These are phyloP conservation scores for Proteromonas lacertae DNA, from an alignment of 352 stramenopile species.

Conservation along the genomic window DNA sequence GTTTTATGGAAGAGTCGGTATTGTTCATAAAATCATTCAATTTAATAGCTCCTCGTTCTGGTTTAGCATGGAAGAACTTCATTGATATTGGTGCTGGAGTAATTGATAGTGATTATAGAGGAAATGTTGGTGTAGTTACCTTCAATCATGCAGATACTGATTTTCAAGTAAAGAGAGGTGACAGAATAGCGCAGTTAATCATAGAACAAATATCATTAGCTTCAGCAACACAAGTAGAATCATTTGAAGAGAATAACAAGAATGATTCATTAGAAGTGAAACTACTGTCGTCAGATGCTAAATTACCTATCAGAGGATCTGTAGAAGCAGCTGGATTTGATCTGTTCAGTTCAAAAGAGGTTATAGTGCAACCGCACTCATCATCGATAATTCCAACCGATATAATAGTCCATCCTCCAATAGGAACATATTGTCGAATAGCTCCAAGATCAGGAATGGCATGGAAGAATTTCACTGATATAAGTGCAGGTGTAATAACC, in stretches of 20 bases:
- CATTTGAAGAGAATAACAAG: too few relatives aligned
- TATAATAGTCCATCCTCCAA: too few relatives aligned
- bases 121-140: slow-evolving; percentile 83
- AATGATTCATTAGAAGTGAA: too few relatives aligned
- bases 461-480: slow-evolving; percentile 87
- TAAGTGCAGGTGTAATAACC: slow-evolving; percentile 83
- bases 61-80: slow-evolving; percentile 79
- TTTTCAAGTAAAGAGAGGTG: slow-evolving; percentile 39
- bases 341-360: too few relatives aligned
- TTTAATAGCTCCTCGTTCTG: slow-evolving; percentile 24
- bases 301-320: too few relatives aligned
- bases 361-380: too few relatives aligned
- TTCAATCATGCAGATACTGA: slow-evolving; percentile 59
- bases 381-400: too few relatives aligned
- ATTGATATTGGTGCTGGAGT: slow-evolving; percentile 89
- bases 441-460: slow-evolving; percentile 71
- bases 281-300: too few relatives aligned
- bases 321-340: too few relatives aligned
- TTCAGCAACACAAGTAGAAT: too few relatives aligned
- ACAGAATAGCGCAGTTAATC: slow-evolving; percentile 88
- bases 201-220: slow-evolving; percentile 35
- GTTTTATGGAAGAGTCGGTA: slow-evolving; percentile 68
- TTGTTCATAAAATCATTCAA: slow-evolving; percentile 1
- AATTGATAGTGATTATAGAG: slow-evolving; percentile 87
- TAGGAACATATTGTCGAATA: too few relatives aligned